Percentiles rank a stretch among this genome's conserved stretches.
Conservation (phyloP, 148 eudicot genomes). For the Camellia lanceoleosa region DNA sequence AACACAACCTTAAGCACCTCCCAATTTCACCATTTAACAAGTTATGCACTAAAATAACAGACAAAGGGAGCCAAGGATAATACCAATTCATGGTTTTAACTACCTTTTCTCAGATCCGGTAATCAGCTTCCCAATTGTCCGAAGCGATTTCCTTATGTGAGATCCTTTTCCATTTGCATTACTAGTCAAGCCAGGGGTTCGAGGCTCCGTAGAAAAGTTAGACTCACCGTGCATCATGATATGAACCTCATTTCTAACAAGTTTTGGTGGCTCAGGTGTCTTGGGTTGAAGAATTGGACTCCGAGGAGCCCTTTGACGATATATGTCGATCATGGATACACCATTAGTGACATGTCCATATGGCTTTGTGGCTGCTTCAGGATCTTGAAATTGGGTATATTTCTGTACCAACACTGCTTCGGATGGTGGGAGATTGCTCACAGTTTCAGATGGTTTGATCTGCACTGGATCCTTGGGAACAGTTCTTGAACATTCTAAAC, state of each 20-base stretch:
- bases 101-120: constrained; percentile 86
- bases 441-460: constrained; percentile 16
- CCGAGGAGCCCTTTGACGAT: constrained; percentile 17
- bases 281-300: constrained; percentile 41
- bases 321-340: constrained; percentile 13
- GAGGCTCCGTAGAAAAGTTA: constrained; percentile 24
- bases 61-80: neutral
- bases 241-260: constrained; percentile 21
- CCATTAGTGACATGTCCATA: constrained; percentile 6
- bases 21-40: too few relatives aligned
- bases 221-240: constrained; percentile 15
- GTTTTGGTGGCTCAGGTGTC: constrained; percentile 45
- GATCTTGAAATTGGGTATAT: constrained; percentile 4
- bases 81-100: too few relatives aligned
- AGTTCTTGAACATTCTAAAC: constrained; percentile 57
- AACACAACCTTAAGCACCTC: neutral
- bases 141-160: constrained; percentile 76
- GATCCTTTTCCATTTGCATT: constrained; percentile 56
- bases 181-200: constrained; percentile 28
- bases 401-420: neutral
- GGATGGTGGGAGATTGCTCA: neutral
- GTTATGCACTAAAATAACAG: too few relatives aligned
- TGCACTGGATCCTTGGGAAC: too few relatives aligned
- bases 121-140: constrained; percentile 77
- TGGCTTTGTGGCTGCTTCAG: constrained; percentile 24